Evolutionary conservation across 768 basidiomycete species (phyloP), one percentile per base, ranked within the genome.

Genomic region (Mycena rosella): DNA sequence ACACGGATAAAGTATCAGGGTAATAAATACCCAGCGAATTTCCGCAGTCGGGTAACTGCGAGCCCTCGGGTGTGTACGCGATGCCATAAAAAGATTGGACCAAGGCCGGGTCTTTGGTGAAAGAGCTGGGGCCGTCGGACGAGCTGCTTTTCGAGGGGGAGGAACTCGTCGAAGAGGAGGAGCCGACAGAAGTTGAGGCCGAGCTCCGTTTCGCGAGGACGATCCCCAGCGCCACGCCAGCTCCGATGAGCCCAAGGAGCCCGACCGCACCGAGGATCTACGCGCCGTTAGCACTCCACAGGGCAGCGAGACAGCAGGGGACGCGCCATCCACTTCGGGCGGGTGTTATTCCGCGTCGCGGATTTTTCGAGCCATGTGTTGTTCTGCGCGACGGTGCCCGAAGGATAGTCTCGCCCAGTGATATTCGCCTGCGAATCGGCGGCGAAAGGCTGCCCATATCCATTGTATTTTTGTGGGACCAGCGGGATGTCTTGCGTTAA

Each of bases 11-110:
- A 1, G 17, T 29, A 66, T 29, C 8, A 22, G 52, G 30, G 8
- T 27, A 20, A 13, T 40, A 14, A 14, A 80, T 40, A 40, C 82
- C 42, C 42, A 84, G 84, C 71, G 29, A 87, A 75, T 85, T 90
- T 13, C 90, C 91, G 71, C 94, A 95, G 36, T 86, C 75, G 0
- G 94, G 94, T 26, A 90, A 77, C 71, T 90, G 88, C n/a, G 90
- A 88, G 44, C 89, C 89, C 22, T 81, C 80, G 11, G 96, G 95
- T 1, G 94, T 95, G 78, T 97, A 97, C 0, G 96, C 96, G 26
- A 97, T 74, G 6, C 93, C 96, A 76, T 91, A 97, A 80, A 98
- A 94, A 0, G 88, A 85, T 70, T 92, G 88, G 68, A 90, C 85
- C 55, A 97, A 79, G 32, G 84, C 84, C 3, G 87, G 57, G 77